These are phyloP conservation scores for Iberis amara DNA, from an alignment of 441 rosid genomes.

Conservation along the genomic window DNA sequence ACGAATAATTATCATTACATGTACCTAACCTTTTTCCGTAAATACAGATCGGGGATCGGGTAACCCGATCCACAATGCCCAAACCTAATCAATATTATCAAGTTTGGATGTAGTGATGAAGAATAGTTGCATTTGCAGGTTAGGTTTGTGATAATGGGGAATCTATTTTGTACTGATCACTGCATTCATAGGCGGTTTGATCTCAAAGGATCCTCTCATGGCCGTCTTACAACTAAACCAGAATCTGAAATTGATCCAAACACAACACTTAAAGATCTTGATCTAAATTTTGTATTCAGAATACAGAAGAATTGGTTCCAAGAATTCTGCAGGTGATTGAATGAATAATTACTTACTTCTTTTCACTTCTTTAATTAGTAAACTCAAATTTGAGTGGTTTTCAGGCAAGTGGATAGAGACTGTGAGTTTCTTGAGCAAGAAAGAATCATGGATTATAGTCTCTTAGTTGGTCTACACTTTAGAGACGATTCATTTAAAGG, in stretches of 20 bases:
- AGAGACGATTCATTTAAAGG: slow-evolving; percentile 46
- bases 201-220: slow-evolving; percentile 94
- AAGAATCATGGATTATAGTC: slow-evolving; percentile 94
- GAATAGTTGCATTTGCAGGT: slow-evolving; percentile 45
- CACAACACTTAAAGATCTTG: slow-evolving; percentile 92
- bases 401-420: slow-evolving; percentile 91
- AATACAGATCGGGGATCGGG: too few species aligned
- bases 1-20: too few species aligned
- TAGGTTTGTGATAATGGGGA: slow-evolving; percentile 92
- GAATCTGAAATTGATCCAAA: slow-evolving; percentile 82
- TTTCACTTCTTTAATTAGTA: not conserved
- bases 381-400: not conserved
- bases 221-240: slow-evolving; percentile 76
- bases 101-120: slow-evolving; percentile 11
- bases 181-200: slow-evolving; percentile 85
- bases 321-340: slow-evolving; percentile 76
- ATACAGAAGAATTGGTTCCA: slow-evolving; percentile 79
- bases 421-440: slow-evolving; percentile 93
- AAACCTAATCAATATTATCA: too few species aligned
- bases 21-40: too few species aligned
- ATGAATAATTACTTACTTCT: not conserved
- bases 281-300: slow-evolving; percentile 72
- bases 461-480: slow-evolving; percentile 87
- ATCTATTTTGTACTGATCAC: slow-evolving; percentile 72
- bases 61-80: too few species aligned